Base-by-base conservation (phyloP, 2,329 filamentous ascomycete genomes). In the Botrytis tulipae region DNA sequence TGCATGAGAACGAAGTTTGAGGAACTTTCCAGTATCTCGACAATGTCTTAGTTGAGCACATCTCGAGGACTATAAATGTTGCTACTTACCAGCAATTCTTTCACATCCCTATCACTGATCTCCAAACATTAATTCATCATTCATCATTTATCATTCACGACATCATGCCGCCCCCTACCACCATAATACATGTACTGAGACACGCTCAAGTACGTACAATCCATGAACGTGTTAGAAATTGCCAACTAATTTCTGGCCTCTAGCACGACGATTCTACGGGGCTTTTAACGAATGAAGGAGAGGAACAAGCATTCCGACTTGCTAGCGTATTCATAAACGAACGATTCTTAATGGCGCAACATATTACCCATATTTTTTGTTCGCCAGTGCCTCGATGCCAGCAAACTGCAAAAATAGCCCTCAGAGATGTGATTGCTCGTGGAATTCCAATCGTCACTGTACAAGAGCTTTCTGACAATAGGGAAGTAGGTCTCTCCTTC, bases 181-280 rank as follows among this genome's bases (percentile, higher is more conserved):
- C 32, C 46, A 66, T 66, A 25, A 37, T 25, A 48, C 63, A 66
- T 35, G 5, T 51, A 29, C n/a, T 66, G 63, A 66, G 63, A 66
- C 44, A 48, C 9, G 44, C 29, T 48, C 63, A 37, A 29, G 63
- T 66, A 48, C 20, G 29, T 35, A 66, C 3, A 48, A 37, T 42
- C 29, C 18, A 16, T 35, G 5, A 3, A 3, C 9, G 16, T 6
- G 4, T 14, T 18, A 10, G 22, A 66, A 16, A 51, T n/a, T 35
- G 7, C 20, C 16, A 10, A 37, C 29, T 32, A 16, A 62, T n/a
- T 22, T 48, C 20, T 18, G 12, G 22, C 12, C 16, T 14, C n/a
- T 44, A 66, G 44, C 40, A 66, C 12, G 29, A 37, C 16, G 22
- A 8, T 10, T 66, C 12, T 7, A 48, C 42, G 16, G 29, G 29